Evolutionary conservation across 257 asterid species (phyloP).

Genomic region (Capsicum rhomboideum): DNA sequence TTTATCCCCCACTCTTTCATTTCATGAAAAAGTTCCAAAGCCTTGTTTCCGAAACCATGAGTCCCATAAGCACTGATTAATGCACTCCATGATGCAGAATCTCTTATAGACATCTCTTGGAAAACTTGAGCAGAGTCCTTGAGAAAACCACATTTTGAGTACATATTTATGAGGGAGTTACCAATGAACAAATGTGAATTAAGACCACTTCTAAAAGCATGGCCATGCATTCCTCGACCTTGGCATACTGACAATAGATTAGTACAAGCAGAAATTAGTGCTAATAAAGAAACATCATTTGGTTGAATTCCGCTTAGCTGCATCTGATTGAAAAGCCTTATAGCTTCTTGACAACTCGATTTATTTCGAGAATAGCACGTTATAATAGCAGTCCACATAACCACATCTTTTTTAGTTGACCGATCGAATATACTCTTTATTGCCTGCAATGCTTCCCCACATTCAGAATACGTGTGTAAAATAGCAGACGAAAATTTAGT

Average conservation of each 20-base stretch:
- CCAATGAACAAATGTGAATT: slow-evolving; percentile 29
- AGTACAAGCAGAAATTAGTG: slow-evolving; percentile 47
- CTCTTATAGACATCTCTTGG: slow-evolving; percentile 33
- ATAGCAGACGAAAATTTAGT: slow-evolving; percentile 36
- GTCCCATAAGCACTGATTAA: slow-evolving; percentile 48
- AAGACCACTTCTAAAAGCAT: slow-evolving; percentile 39
- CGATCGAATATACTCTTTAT: slow-evolving; percentile 42
- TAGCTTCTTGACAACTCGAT: slow-evolving; percentile 38
- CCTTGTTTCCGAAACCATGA: slow-evolving; percentile 45
- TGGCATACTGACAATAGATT: slow-evolving; percentile 28
- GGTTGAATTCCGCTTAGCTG: slow-evolving; percentile 41
- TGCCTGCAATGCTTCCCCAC: slow-evolving; percentile 16
- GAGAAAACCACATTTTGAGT: slow-evolving; percentile 62
- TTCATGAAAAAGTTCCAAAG: slow-evolving; percentile 34
- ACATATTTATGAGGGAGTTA: slow-evolving; percentile 61
- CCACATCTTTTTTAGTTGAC: slow-evolving; percentile 41
- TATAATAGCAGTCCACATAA: slow-evolving; percentile 68
- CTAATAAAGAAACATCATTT: slow-evolving; percentile 46
- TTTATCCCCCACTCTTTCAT: slow-evolving; percentile 39
- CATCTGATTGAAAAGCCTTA: slow-evolving; percentile 46
- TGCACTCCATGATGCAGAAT: slow-evolving; percentile 64
- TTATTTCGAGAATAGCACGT: slow-evolving; percentile 37
- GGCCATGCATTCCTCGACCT: slow-evolving; percentile 39
- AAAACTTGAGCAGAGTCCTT: slow-evolving; percentile 40
- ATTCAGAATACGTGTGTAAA: slow-evolving; percentile 46